phyloP scores from a whole-genome alignment of 768 basidiomycete species.

The Boletus rufocinnamomeus region DNA sequence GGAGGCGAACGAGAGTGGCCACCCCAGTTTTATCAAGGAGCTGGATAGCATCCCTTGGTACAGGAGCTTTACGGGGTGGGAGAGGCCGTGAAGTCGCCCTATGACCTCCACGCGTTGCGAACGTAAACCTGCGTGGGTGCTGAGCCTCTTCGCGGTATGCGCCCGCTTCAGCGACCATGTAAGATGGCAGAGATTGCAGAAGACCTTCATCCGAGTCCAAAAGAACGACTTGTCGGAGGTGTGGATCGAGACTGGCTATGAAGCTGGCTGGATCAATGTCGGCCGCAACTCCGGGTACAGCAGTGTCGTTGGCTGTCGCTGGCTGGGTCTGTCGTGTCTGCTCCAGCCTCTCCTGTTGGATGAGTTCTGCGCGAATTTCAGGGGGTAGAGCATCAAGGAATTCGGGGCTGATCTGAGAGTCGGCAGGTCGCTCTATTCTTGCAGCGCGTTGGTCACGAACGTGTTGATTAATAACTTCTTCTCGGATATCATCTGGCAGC shows the following conservation, averaged over 20 bases:
- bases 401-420: constrained; percentile 90
- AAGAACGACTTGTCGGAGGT: constrained; percentile 86
- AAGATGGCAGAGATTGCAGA: constrained; percentile 76
- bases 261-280: constrained; percentile 91
- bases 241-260: constrained; percentile 89
- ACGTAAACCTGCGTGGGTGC: constrained; percentile 37
- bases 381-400: constrained; percentile 96
- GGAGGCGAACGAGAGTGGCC: constrained; percentile 83
- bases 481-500: constrained; percentile 97
- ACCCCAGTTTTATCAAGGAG: constrained; percentile 89
- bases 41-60: constrained; percentile 85
- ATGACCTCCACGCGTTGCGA: constrained; percentile 33
- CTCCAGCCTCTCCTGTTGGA: constrained; percentile 92
- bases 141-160: constrained; percentile 61
- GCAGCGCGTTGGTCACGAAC: constrained; percentile 88
- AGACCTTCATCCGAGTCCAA: constrained; percentile 87
- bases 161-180: constrained; percentile 84
- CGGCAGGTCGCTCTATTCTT: constrained; percentile 68
- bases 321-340: constrained; percentile 56
- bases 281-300: constrained; percentile 44
- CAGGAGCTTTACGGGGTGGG: constrained; percentile 49
- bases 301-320: constrained; percentile 32
- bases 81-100: constrained; percentile 29
- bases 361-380: constrained; percentile 94
- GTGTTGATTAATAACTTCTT: constrained; percentile 97